phyloP scores from a whole-genome alignment of 257 asterid species.

The Nicotiana otophora region DNA sequence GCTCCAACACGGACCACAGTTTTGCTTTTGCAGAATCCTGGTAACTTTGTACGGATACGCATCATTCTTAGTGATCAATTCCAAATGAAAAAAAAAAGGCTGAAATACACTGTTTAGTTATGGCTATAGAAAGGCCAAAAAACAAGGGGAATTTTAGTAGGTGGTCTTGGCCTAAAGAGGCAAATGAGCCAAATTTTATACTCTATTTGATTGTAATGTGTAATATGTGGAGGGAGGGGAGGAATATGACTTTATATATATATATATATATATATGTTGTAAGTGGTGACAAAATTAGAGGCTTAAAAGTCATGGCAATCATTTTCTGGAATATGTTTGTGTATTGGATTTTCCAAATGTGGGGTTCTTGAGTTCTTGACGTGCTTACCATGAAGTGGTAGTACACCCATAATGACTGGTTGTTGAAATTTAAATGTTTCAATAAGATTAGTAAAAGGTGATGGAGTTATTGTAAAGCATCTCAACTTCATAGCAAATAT shows the following conservation, averaged over 20 bases:
- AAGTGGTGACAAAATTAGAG: neutral
- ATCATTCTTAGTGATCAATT: neutral
- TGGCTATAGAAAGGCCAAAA: neutral
- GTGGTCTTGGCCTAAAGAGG: neutral
- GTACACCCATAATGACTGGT: conserved; percentile 22
- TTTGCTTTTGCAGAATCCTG: conserved; percentile 38
- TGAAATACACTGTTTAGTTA: neutral
- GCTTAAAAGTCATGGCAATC: conserved; percentile 24
- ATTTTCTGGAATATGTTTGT: conserved; percentile 28
- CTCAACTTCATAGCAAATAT: too few relatives aligned
- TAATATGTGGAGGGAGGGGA: neutral
- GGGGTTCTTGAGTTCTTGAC: conserved; percentile 24
- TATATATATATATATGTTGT: neutral
- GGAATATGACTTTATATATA: neutral
- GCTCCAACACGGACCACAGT: conserved; percentile 39
- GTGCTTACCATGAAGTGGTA: conserved; percentile 42
- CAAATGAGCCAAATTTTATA: neutral
- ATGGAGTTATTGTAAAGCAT: too few relatives aligned
- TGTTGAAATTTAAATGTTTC: conserved; percentile 20
- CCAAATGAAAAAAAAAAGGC: neutral
- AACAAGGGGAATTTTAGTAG: neutral
- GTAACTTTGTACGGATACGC: conserved; percentile 25
- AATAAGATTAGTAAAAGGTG: too few relatives aligned
- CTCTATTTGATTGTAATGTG: conserved; percentile 2
- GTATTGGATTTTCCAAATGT: conserved; percentile 24